Evolutionary conservation across 2,329 filamentous ascomycete genomes (phyloP).

Genomic region (Arthrinium phaeospermum): DNA sequence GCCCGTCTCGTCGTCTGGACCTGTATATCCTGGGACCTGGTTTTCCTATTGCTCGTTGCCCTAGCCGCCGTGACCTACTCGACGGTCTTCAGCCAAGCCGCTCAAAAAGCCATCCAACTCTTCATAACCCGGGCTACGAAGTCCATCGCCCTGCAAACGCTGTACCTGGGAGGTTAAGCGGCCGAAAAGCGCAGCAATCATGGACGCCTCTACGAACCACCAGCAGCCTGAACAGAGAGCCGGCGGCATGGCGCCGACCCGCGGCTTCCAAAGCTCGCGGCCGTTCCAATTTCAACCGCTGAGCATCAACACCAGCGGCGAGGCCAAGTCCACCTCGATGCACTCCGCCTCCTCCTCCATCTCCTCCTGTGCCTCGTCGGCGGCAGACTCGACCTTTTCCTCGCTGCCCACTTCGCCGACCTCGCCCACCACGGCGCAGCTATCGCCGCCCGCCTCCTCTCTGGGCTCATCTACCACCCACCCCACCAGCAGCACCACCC

Average conservation of each 20-base stretch:
- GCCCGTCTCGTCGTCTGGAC: conserved; percentile 6
- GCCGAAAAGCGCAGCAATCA: neutral
- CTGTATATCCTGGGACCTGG: neutral
- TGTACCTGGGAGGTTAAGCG: neutral
- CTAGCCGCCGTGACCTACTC: neutral
- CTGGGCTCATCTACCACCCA: neutral
- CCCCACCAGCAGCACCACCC: neutral
- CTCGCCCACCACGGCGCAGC: neutral
- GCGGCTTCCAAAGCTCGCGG: neutral
- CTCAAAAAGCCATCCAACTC: neutral
- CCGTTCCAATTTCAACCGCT: neutral
- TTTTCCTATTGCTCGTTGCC: neutral
- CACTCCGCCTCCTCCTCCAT: neutral
- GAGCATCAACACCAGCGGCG: neutral
- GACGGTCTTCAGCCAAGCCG: neutral
- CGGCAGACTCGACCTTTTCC: neutral
- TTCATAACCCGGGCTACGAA: neutral
- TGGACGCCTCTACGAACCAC: neutral
- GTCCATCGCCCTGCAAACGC: neutral
- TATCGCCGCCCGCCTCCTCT: neutral
- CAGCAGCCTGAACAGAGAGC: neutral
- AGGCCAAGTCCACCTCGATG: neutral
- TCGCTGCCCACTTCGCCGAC: neutral
- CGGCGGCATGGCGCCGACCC: neutral
- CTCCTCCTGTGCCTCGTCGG: neutral